Percentiles rank a stretch among this genome's conserved stretches.
Evolutionary conservation across 1,139 yeast species (phyloP).

Genomic region (Magnusiomyces magnusii): DNA sequence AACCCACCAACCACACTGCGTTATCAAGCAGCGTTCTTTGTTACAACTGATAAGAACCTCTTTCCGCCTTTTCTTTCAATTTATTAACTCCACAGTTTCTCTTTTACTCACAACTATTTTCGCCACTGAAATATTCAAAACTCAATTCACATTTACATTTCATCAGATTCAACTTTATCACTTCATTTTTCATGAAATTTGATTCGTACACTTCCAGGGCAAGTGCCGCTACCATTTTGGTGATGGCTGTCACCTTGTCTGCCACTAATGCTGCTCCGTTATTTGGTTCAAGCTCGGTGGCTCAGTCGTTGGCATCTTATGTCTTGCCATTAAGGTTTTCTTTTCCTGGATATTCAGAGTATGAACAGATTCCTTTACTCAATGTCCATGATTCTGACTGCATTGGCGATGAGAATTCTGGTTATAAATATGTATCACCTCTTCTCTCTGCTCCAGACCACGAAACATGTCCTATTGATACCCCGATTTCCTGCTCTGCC

Average conservation of each 20-base stretch:
- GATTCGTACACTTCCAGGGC: not conserved
- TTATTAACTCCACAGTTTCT: not conserved
- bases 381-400: not conserved
- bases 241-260: not conserved
- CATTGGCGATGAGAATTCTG: not conserved
- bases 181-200: not conserved
- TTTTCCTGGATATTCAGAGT: not conserved
- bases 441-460: conserved; percentile 20
- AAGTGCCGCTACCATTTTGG: not conserved
- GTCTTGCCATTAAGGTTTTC: not conserved
- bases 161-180: not conserved
- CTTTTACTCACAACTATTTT: not conserved
- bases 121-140: not conserved
- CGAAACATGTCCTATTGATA: conserved; percentile 50
- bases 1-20: too few relatives aligned
- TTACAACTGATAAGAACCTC: not conserved
- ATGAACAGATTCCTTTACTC: not conserved
- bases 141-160: not conserved
- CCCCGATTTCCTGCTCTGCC: conserved; percentile 57
- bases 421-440: not conserved
- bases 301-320: not conserved
- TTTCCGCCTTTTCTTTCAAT: not conserved
- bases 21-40: too few relatives aligned
- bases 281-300: not conserved
- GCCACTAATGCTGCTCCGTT: not conserved